Conservation (phyloP, 2,329 filamentous ascomycete species). For the Pseudofabraea citricarpa region DNA sequence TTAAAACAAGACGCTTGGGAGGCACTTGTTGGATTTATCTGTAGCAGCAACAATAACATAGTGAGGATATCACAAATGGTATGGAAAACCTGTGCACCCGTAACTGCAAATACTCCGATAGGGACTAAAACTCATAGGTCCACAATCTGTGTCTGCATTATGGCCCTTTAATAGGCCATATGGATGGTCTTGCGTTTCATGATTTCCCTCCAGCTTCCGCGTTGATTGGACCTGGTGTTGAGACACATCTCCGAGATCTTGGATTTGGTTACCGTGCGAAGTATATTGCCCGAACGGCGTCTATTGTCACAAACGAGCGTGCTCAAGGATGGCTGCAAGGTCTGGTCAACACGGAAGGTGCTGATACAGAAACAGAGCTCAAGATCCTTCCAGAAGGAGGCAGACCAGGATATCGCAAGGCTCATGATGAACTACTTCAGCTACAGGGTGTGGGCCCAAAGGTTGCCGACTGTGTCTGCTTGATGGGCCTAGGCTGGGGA, state of each 20-base stretch:
- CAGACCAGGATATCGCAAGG: slow-evolving; percentile 61
- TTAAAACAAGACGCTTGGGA: slow-evolving; percentile 96
- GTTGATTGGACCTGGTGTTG: slow-evolving; percentile 70
- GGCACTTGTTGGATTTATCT: slow-evolving; percentile 88
- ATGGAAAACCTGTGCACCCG: too few relatives aligned
- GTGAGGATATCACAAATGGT: slow-evolving; percentile 93
- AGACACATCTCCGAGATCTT: slow-evolving; percentile 71
- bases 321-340: slow-evolving; percentile 71
- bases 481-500: slow-evolving; percentile 95
- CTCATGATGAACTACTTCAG: slow-evolving; percentile 73
- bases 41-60: slow-evolving; percentile 99
- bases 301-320: slow-evolving; percentile 62
- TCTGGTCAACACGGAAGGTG: slow-evolving; percentile 75
- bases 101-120: too few relatives aligned
- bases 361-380: slow-evolving; percentile 57
- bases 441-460: slow-evolving; percentile 93
- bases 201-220: slow-evolving; percentile 79
- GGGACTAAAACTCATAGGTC: too few relatives aligned
- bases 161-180: slow-evolving; percentile 66
- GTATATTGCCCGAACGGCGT: slow-evolving; percentile 84
- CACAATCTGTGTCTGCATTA: slow-evolving; percentile 87
- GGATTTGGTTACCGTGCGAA: slow-evolving; percentile 94
- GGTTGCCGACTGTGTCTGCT: slow-evolving; percentile 91
- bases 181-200: slow-evolving; percentile 70
- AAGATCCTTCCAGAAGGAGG: slow-evolving; percentile 44